A percentile compares a stretch with the other conserved stretches of the same genome.
These are phyloP conservation scores for Chytriomyces sp. DNA, from an alignment of 192 early-diverging fungal genomes.

Conservation along the genomic window DNA sequence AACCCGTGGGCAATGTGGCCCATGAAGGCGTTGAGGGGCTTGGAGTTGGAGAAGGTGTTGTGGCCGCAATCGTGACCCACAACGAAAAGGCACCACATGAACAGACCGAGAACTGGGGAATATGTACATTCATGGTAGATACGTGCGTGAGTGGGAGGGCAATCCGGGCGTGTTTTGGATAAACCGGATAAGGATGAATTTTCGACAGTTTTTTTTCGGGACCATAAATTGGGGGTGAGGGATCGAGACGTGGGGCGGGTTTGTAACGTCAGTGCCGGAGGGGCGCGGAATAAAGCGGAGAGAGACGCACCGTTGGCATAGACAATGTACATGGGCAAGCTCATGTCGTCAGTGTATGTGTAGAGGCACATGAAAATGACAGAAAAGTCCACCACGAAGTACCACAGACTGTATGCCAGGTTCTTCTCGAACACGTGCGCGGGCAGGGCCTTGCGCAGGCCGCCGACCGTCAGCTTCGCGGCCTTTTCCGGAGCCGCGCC, in stretches of 20 bases:
- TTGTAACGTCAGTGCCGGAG: no score
- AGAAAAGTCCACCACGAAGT: conserved; percentile 36
- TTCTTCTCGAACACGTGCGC: conserved; percentile 45
- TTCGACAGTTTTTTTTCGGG: no score
- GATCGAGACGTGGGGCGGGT: no score
- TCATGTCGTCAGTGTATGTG: conserved; percentile 27
- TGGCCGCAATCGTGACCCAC: conserved; percentile 53
- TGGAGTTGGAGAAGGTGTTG: conserved; percentile 38
- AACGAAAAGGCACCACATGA: conserved; percentile 52
- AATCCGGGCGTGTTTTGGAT: no score
- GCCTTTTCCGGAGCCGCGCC: neutral
- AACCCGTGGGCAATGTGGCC: conserved; percentile 49
- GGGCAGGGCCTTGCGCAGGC: conserved; percentile 43
- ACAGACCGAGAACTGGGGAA: conserved; percentile 33
- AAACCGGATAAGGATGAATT: no score
- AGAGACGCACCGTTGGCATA: conserved; percentile 20
- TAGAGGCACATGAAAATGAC: conserved; percentile 37
- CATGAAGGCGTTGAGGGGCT: conserved; percentile 41
- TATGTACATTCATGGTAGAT: neutral
- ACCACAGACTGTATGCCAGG: conserved; percentile 23
- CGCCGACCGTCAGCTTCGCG: conserved; percentile 35
- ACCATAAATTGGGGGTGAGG: no score
- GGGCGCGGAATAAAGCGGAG: neutral
- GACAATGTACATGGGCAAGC: conserved; percentile 20
- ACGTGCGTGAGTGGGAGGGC: no score